Percentiles rank a stretch among this genome's conserved stretches.
Evolutionary conservation across 495 filamentous ascomycete species (phyloP).

Genomic region (Bathelium albidoporum): DNA sequence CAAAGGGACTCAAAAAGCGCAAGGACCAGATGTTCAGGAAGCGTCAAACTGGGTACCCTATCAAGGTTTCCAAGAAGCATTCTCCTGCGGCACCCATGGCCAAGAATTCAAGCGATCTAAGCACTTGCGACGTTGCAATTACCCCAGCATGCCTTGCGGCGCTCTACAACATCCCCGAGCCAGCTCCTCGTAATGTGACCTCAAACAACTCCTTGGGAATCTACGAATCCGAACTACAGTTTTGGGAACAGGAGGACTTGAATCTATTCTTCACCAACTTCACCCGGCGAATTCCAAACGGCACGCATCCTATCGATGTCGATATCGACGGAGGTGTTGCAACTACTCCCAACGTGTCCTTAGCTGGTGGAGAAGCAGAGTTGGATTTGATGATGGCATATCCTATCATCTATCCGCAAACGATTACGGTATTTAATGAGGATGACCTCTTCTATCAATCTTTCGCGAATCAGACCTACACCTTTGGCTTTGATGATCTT

Average conservation of each 20-base stretch:
- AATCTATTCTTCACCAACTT: conserved; percentile 13
- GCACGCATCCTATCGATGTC: conserved; percentile 7
- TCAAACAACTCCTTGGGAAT: conserved; percentile 8
- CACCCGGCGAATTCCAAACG: conserved; percentile 10
- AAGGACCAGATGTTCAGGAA: neutral
- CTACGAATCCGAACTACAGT: conserved; percentile 11
- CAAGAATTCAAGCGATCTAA: neutral
- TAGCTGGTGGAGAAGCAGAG: conserved; percentile 7
- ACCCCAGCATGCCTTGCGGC: conserved; percentile 13
- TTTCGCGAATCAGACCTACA: conserved; percentile 4
- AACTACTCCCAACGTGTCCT: neutral
- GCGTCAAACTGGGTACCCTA: neutral
- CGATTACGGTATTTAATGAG: conserved; percentile 5
- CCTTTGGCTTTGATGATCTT: conserved; percentile 4
- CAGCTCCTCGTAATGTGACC: neutral
- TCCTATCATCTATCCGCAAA: conserved; percentile 13
- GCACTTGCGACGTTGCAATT: conserved; percentile 13
- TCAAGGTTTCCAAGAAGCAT: neutral
- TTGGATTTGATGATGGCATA: conserved; percentile 12
- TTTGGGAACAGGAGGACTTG: conserved; percentile 12
- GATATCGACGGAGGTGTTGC: conserved; percentile 11
- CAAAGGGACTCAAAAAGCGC: neutral
- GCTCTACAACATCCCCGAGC: conserved; percentile 13
- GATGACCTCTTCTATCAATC: conserved; percentile 8
- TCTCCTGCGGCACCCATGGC: neutral